Evolutionary conservation across 2,329 filamentous ascomycete genomes (phyloP).

Genomic region (Nannizzia gypsea): DNA sequence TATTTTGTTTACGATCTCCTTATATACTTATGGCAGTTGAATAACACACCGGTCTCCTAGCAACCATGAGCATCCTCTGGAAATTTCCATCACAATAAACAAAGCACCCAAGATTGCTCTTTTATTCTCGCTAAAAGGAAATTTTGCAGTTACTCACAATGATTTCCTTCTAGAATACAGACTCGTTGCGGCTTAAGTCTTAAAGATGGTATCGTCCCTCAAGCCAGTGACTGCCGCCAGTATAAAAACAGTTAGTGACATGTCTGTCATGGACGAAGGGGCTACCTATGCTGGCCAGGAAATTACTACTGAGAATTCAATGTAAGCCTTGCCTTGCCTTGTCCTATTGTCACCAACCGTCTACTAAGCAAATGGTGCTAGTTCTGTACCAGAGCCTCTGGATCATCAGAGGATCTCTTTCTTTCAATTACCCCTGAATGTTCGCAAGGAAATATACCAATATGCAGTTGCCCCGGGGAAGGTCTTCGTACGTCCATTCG

Average conservation of each 20-base stretch:
- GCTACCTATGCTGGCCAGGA: background rate
- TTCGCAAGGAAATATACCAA: constrained; percentile 16
- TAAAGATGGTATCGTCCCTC: background rate
- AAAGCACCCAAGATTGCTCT: background rate
- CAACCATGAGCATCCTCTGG: background rate
- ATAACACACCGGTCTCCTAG: background rate
- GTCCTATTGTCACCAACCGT: background rate
- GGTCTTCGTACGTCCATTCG: constrained; percentile 16
- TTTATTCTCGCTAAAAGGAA: background rate
- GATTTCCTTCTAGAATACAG: background rate
- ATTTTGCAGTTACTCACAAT: background rate
- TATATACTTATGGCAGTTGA: background rate
- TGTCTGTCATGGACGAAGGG: background rate
- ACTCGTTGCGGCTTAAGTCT: background rate
- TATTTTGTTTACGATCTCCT: background rate
- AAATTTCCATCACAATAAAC: background rate
- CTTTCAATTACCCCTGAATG: constrained; percentile 14
- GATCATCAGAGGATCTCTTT: constrained; percentile 7
- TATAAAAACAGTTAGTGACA: background rate
- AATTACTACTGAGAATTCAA: background rate
- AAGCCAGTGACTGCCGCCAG: background rate
- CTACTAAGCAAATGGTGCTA: background rate
- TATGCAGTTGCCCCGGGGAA: constrained; percentile 13
- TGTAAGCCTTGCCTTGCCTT: background rate
- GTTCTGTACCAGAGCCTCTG: background rate